A percentile compares a stretch with the other conserved stretches of the same genome.
Evolutionary conservation across 805 yeast species (phyloP).

Genomic region (Ascoidea rubescens): DNA sequence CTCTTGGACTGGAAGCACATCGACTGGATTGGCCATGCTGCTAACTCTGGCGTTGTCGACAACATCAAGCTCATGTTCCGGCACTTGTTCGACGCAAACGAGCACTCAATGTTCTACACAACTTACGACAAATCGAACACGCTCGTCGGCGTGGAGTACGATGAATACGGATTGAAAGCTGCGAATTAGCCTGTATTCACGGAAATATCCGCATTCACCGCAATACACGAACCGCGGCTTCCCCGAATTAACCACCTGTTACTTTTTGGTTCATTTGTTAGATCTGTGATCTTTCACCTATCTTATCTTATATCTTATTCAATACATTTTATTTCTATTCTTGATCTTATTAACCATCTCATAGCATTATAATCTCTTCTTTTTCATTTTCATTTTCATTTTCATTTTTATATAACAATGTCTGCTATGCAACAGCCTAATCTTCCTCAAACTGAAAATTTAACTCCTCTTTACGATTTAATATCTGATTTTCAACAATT

Average conservation of each 20-base stretch:
- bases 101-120: neutral
- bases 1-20: constrained; percentile 8
- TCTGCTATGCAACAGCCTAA: constrained; percentile 3
- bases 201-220: no score
- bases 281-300: no score
- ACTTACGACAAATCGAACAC: constrained; percentile 1
- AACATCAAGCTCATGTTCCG: constrained; percentile 2
- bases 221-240: no score
- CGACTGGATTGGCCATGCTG: constrained; percentile 4
- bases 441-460: constrained; percentile 10
- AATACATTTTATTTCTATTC: no score
- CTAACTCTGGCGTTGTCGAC: constrained; percentile 8
- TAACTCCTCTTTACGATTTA: constrained; percentile 7
- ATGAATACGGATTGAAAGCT: neutral
- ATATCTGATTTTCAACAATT: constrained; percentile 6
- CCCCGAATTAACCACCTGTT: no score
- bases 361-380: no score
- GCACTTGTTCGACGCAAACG: neutral
- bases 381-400: no score
- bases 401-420: no score
- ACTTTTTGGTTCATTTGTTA: no score
- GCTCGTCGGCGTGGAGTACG: neutral
- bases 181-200: no score
- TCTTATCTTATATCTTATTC: no score
- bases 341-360: no score